phyloP scores from a whole-genome alignment of 108 stramenopile species.

The Pelagomonas calceolata region DNA sequence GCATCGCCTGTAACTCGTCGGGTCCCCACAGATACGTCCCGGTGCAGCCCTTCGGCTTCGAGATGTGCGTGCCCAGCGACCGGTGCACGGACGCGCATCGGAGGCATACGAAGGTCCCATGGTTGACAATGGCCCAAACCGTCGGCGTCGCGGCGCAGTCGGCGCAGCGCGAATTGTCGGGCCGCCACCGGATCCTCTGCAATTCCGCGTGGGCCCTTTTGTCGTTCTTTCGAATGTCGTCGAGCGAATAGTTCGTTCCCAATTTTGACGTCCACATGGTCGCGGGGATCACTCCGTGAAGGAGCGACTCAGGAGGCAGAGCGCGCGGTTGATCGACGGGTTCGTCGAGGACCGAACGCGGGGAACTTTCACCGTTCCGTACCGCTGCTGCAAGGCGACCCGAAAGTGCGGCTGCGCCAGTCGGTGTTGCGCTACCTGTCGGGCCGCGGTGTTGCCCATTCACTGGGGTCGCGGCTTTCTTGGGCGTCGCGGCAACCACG shows the following conservation, averaged over 20 bases:
- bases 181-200: slow-evolving; percentile 17
- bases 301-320: too few relatives aligned
- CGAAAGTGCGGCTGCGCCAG: too few relatives aligned
- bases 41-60: slow-evolving; percentile 43
- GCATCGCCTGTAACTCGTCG: too few relatives aligned
- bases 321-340: too few relatives aligned
- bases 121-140: slow-evolving; percentile 38
- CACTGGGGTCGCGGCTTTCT: too few relatives aligned
- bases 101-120: slow-evolving; percentile 58
- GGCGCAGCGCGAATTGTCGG: slow-evolving; percentile 30
- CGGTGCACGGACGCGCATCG: slow-evolving; percentile 63
- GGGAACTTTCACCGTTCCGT: too few relatives aligned
- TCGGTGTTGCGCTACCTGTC: too few relatives aligned
- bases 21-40: slow-evolving; percentile 20
- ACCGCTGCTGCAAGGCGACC: too few relatives aligned
- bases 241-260: slow-evolving; percentile 24
- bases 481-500: too few relatives aligned
- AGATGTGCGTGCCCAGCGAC: slow-evolving; percentile 59
- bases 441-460: too few relatives aligned
- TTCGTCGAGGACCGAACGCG: too few relatives aligned
- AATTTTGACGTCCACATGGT: slow-evolving; percentile 32
- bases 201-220: slow-evolving; percentile 2
- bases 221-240: slow-evolving; percentile 22
- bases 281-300: too few relatives aligned
- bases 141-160: slow-evolving; percentile 25